Percentiles rank a stretch among this genome's conserved stretches.
Conservation (phyloP, 1,284 basidiomycete genomes). For the Laetiporus sulphureus region DNA sequence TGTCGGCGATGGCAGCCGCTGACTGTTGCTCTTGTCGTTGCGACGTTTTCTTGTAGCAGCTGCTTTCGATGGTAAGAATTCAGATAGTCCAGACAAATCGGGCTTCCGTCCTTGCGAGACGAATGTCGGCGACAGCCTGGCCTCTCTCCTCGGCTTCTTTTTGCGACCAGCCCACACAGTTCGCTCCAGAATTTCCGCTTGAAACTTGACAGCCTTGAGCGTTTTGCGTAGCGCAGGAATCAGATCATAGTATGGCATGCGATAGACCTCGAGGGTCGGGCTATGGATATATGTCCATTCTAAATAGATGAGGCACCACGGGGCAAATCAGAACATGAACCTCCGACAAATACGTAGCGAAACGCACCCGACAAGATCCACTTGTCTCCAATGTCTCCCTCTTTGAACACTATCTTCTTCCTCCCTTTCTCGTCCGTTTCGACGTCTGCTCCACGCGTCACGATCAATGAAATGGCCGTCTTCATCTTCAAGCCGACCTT, state of each 20-base stretch:
- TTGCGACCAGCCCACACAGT: neutral
- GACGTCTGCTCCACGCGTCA: constrained; percentile 32
- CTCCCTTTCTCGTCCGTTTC: constrained; percentile 17
- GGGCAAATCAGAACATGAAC: too few relatives aligned
- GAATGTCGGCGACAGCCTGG: neutral
- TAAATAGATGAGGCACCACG: too few relatives aligned
- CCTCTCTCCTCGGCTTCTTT: neutral
- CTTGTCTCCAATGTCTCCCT: constrained; percentile 12
- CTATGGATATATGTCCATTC: constrained; percentile 41
- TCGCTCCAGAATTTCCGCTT: constrained; percentile 1
- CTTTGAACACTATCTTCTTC: constrained; percentile 22
- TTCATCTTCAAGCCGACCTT: constrained; percentile 29
- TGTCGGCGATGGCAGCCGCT: neutral
- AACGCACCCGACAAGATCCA: constrained; percentile 35
- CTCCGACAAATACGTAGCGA: too few relatives aligned
- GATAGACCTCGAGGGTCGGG: constrained; percentile 31
- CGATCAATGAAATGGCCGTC: constrained; percentile 32
- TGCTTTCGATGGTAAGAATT: too few relatives aligned
- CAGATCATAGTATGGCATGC: constrained; percentile 36
- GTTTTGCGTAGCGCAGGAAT: constrained; percentile 19
- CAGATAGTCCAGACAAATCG: too few relatives aligned
- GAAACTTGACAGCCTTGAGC: constrained; percentile 1
- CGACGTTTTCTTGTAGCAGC: too few relatives aligned
- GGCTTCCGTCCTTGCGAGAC: neutral
- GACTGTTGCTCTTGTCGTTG: neutral